These are phyloP conservation scores for Conringia planisiliqua DNA, from an alignment of 345 rosid genomes.

Conservation along the genomic window DNA sequence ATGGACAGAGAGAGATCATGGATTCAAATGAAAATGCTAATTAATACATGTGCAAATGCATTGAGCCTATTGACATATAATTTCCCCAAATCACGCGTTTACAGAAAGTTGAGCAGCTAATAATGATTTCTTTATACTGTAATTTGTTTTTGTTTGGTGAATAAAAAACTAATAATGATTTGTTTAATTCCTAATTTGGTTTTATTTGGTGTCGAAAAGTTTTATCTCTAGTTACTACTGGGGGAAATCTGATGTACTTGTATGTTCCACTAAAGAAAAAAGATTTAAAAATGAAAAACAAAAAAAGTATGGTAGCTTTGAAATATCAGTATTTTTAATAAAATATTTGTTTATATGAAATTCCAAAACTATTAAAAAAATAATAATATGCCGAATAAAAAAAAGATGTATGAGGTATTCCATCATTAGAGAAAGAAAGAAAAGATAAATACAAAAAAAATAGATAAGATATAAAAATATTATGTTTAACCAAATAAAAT, in stretches of 20 bases:
- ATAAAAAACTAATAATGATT: background rate
- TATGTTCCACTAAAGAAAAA: background rate
- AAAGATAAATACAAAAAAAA: too few species aligned
- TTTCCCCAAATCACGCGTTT: constrained; percentile 28
- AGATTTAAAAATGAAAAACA: background rate
- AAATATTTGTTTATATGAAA: too few species aligned
- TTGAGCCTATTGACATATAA: constrained; percentile 15
- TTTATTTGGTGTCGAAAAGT: background rate
- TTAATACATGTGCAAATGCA: constrained; percentile 6
- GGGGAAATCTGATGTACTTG: background rate
- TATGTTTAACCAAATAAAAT: too few species aligned
- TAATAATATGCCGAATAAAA: too few species aligned
- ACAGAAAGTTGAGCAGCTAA: constrained; percentile 11
- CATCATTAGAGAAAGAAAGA: too few species aligned
- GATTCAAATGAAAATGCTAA: constrained; percentile 9
- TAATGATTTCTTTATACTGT: background rate
- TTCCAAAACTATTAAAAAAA: too few species aligned
- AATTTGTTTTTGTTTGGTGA: background rate
- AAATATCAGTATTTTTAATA: background rate
- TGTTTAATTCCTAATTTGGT: background rate
- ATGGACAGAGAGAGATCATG: constrained; percentile 9
- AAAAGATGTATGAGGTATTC: too few species aligned
- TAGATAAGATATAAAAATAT: too few species aligned
- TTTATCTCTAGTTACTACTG: background rate
- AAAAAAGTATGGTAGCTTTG: background rate